These are phyloP conservation scores for Wickerhamomyces rabaulensis DNA, from an alignment of 805 yeast genomes.

Conservation along the genomic window DNA sequence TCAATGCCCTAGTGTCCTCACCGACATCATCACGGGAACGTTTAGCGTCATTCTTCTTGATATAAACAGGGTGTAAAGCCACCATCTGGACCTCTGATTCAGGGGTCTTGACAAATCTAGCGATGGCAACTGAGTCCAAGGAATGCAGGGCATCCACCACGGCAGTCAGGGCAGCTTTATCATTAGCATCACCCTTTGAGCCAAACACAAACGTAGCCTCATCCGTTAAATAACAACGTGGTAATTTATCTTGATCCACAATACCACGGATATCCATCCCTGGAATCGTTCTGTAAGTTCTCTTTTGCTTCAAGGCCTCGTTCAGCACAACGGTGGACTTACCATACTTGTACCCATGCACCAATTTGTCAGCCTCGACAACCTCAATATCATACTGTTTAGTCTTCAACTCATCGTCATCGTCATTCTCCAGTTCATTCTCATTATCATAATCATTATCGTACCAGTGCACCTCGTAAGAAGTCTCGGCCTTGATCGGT, in stretches of 20 bases:
- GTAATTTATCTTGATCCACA: constrained; percentile 38
- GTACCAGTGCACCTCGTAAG: constrained; percentile 30
- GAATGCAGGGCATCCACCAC: constrained; percentile 50
- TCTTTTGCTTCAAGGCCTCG: constrained; percentile 36
- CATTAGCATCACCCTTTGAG: constrained; percentile 28
- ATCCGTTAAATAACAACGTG: constrained; percentile 53
- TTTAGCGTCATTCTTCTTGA: constrained; percentile 3
- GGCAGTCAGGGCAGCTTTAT: constrained; percentile 38
- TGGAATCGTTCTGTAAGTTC: constrained; percentile 37
- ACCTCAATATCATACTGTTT: constrained; percentile 16
- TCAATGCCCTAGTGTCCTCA: constrained; percentile 30
- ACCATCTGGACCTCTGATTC: constrained; percentile 47
- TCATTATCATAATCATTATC: constrained; percentile 18
- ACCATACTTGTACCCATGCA: constrained; percentile 67
- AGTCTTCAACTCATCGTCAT: constrained; percentile 23
- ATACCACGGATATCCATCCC: constrained; percentile 67
- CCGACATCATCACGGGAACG: constrained; percentile 2
- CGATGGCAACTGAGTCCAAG: constrained; percentile 47
- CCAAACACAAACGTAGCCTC: constrained; percentile 56
- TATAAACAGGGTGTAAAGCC: constrained; percentile 46
- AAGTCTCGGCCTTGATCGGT: constrained; percentile 16
- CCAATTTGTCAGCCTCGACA: constrained; percentile 37
- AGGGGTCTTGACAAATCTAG: constrained; percentile 52
- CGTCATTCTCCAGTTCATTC: constrained; percentile 17
- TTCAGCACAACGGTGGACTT: constrained; percentile 50